Base-by-base conservation (phyloP, 2,329 filamentous ascomycete genomes). In the Ustilaginoidea virens region DNA sequence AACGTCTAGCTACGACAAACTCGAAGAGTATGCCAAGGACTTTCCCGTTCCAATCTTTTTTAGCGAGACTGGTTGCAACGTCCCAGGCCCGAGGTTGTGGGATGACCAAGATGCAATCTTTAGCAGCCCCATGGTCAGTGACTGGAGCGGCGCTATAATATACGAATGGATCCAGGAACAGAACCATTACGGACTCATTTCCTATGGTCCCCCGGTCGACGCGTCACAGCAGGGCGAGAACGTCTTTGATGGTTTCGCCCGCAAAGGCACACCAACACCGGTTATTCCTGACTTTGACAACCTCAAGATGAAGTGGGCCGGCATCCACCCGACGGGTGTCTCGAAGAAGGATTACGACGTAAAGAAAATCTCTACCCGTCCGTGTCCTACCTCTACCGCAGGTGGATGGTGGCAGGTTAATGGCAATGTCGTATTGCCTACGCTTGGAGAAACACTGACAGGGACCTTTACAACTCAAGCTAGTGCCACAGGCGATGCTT, bases 161-260 rank as follows among this genome's bases (percentile, higher is more conserved):
- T 92, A 92, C 53, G 82, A 92, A 49, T 92, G 83, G 83, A 82
- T 92, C 37, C 59, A 87, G 47, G 83, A 92, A 52, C 60, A 67
- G 28, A 92, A 92, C 52, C 54, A 81, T 44, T 92, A 92, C 51
- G 83, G 83, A 22, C 61, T 92, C 20, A 67, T 92, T 41, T 74
- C 66, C 13, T 92, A 92, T 47, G 80, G 78, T 1, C 56, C 67
- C 4, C 52, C 60, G n/a, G 63, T 62, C 8, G 55, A 63, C 14
- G 51, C 62, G 7, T 59, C 60, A 5, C 57, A 52, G n/a, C 60
- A 62, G 2, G 68, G 65, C n/a, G 60, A 66, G 10, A 49, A 61
- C 32, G 53, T 75, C 27, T 56, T 62, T 33, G 80, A 72, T 40
- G 78, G 80, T 19, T 85, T 66, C 51, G 66, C 69, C 0, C 69